Percentiles rank a stretch among this genome's conserved stretches.
These are phyloP conservation scores for Lactarius hengduanensis DNA, from an alignment of 768 basidiomycete genomes.

Conservation along the genomic window DNA sequence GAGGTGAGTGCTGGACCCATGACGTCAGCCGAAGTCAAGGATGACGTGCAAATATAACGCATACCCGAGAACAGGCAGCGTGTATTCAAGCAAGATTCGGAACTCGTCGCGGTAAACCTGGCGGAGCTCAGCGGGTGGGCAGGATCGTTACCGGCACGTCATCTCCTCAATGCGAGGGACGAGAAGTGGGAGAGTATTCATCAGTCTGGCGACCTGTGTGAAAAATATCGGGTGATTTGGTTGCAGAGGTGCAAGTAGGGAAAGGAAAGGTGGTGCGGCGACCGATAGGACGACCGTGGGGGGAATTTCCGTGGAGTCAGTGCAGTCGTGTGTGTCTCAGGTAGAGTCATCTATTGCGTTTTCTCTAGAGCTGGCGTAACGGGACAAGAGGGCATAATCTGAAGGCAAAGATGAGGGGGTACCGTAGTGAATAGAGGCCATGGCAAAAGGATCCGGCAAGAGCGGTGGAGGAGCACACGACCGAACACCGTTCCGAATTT, in stretches of 20 bases:
- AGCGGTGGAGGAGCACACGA: neutral
- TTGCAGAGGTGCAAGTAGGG: constrained; percentile 41
- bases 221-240: constrained; percentile 36
- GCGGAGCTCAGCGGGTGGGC: constrained; percentile 16
- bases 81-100: constrained; percentile 56
- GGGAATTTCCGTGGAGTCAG: neutral
- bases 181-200: constrained; percentile 33
- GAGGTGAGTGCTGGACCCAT: constrained; percentile 57
- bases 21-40: constrained; percentile 2
- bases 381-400: constrained; percentile 63
- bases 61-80: constrained; percentile 71
- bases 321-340: constrained; percentile 11
- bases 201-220: constrained; percentile 31
- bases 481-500: neutral
- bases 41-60: neutral
- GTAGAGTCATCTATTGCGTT: constrained; percentile 10
- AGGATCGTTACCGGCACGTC: constrained; percentile 30
- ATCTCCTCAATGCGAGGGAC: constrained; percentile 58
- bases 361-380: constrained; percentile 39
- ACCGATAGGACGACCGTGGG: neutral
- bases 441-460: constrained; percentile 23
- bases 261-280: constrained; percentile 36
- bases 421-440: constrained; percentile 47
- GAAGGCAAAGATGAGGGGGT: constrained; percentile 60
- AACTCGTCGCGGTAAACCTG: constrained; percentile 58